phyloP scores from a whole-genome alignment of 257 asterid genomes.

The Nicotiana tomentosiformis region DNA sequence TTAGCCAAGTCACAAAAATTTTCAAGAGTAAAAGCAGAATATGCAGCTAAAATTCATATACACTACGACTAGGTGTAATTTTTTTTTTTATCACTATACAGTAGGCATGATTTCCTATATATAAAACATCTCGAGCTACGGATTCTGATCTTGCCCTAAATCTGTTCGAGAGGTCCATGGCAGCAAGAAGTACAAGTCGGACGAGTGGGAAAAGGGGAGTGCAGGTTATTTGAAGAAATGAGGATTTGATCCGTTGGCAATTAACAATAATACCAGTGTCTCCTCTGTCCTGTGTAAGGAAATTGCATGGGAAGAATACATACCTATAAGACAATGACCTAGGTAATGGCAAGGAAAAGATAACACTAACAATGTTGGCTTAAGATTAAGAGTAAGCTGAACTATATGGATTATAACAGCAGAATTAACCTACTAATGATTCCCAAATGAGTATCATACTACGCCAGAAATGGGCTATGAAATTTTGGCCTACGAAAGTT shows the following conservation, averaged over 20 bases:
- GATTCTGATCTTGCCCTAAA: neutral
- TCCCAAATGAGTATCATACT: neutral
- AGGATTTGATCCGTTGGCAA: neutral
- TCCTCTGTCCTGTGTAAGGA: neutral
- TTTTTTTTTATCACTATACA: neutral
- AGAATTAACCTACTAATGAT: neutral
- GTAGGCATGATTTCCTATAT: neutral
- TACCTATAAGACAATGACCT: neutral
- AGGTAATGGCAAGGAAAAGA: neutral
- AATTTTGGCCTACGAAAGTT: too few species aligned
- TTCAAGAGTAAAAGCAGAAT: neutral
- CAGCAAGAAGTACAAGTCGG: neutral
- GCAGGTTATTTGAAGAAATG: neutral
- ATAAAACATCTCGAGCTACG: neutral
- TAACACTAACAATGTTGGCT: neutral
- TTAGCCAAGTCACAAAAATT: neutral
- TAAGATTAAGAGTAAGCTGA: neutral
- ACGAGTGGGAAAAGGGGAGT: neutral
- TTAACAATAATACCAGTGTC: neutral
- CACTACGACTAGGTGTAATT: neutral
- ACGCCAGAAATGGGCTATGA: too few species aligned
- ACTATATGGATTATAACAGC: too few species aligned
- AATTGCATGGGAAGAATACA: neutral
- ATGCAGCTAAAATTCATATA: neutral
- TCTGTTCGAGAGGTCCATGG: neutral